phyloP scores from a whole-genome alignment of 345 rosid genomes.

The rapeseed (Brassica napus) region Da-Ae NC_063446.1:68534001-68534500 shows the following conservation, averaged over 20 bases:
- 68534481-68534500: slow-evolving; percentile 63
- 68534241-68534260: neutral
- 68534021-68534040: slow-evolving; percentile 2
- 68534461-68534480: slow-evolving; percentile 64
- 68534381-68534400: slow-evolving; percentile 63
- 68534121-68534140: slow-evolving; percentile 47
- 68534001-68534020: slow-evolving; percentile 26
- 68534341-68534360: slow-evolving; percentile 33
- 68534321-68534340: slow-evolving; percentile 48
- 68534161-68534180: slow-evolving; percentile 30
- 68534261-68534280: slow-evolving; percentile 4
- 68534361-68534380: slow-evolving; percentile 44
- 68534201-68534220: slow-evolving; percentile 5
- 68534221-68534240: slow-evolving; percentile 12
- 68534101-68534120: slow-evolving; percentile 42
- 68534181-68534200: slow-evolving; percentile 15
- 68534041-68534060: slow-evolving; percentile 28
- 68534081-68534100: slow-evolving; percentile 43
- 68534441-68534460: slow-evolving; percentile 57
- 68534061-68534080: slow-evolving; percentile 4
- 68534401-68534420: slow-evolving; percentile 63
- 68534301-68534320: slow-evolving; percentile 18
- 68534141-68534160: neutral
- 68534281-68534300: slow-evolving; percentile 20
- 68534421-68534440: slow-evolving; percentile 63